Conservation (phyloP, 176 grass and related monocot genomes). For the Luzula sylvatica region DNA sequence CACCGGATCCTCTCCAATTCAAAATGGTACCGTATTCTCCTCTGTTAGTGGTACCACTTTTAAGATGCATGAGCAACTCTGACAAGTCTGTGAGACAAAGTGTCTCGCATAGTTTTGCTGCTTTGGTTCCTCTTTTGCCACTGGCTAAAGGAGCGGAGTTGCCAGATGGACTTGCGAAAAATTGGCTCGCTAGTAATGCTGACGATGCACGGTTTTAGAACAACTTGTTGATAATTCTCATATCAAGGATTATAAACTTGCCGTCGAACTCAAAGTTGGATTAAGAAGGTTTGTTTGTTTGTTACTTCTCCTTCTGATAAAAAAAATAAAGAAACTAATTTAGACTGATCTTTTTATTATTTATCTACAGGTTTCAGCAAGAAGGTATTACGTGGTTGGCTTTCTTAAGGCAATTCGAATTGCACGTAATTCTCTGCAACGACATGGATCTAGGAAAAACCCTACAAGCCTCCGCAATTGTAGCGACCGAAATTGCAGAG, state of each 20-base stretch:
- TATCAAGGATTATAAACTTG: slow-evolving; percentile 78
- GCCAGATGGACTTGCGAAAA: slow-evolving; percentile 48
- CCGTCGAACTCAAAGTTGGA: slow-evolving; percentile 52
- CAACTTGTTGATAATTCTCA: slow-evolving; percentile 82
- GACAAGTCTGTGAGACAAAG: slow-evolving; percentile 71
- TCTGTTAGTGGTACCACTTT: slow-evolving; percentile 76
- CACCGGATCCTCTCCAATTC: too few species aligned
- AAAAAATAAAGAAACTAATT: too few species aligned
- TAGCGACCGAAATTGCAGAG: slow-evolving; percentile 70
- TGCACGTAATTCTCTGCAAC: slow-evolving; percentile 87
- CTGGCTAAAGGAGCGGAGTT: slow-evolving; percentile 48
- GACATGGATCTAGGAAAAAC: slow-evolving; percentile 95
- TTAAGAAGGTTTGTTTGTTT: slow-evolving; percentile 45
- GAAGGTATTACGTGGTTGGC: slow-evolving; percentile 87
- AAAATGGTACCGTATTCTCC: slow-evolving; percentile 78
- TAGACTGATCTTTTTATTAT: too few species aligned
- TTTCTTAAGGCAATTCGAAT: too few species aligned
- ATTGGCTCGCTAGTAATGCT: slow-evolving; percentile 50
- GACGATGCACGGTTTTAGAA: slow-evolving; percentile 72
- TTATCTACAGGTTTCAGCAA: slow-evolving; percentile 61
- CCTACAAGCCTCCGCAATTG: slow-evolving; percentile 73
- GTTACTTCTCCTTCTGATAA: background rate
- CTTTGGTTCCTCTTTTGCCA: slow-evolving; percentile 72
- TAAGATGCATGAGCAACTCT: slow-evolving; percentile 74
- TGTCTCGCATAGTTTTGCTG: slow-evolving; percentile 81